These are phyloP conservation scores for Fusarium pininemorale DNA, from an alignment of 2,329 filamentous ascomycete genomes.

Conservation along the genomic window DNA sequence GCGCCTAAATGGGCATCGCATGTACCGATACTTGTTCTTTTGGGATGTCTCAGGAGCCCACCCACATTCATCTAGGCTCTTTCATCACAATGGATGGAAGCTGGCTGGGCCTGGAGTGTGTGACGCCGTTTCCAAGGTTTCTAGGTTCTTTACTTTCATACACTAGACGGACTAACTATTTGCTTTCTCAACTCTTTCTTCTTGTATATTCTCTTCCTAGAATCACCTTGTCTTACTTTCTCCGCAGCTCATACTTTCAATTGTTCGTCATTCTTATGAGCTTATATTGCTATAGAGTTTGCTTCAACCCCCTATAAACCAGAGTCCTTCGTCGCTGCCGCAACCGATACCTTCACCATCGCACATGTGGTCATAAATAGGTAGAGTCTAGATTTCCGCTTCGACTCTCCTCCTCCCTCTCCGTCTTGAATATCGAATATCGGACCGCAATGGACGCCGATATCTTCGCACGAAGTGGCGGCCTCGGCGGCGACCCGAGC, in stretches of 20 bases:
- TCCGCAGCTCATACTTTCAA: background rate
- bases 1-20: constrained; percentile 19
- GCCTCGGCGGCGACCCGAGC: constrained; percentile 14
- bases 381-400: constrained; percentile 10
- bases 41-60: constrained; percentile 30
- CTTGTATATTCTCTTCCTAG: constrained; percentile 1
- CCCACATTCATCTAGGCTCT: constrained; percentile 10
- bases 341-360: constrained; percentile 27
- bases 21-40: constrained; percentile 18
- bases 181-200: constrained; percentile 10
- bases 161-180: background rate
- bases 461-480: constrained; percentile 37
- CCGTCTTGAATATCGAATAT: background rate
- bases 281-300: background rate
- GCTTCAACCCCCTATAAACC: constrained; percentile 14
- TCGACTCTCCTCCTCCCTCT: constrained; percentile 8
- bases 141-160: constrained; percentile 20
- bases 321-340: constrained; percentile 34
- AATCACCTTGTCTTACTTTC: background rate
- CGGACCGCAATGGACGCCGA: constrained; percentile 36
- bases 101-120: constrained; percentile 16
- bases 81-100: constrained; percentile 24
- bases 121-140: constrained; percentile 36
- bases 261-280: background rate
- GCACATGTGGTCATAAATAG: constrained; percentile 41